Evolutionary conservation across 495 filamentous ascomycete species (phyloP), one percentile per base, ranked within the genome.

Genomic region (Xylaria nigripes): DNA sequence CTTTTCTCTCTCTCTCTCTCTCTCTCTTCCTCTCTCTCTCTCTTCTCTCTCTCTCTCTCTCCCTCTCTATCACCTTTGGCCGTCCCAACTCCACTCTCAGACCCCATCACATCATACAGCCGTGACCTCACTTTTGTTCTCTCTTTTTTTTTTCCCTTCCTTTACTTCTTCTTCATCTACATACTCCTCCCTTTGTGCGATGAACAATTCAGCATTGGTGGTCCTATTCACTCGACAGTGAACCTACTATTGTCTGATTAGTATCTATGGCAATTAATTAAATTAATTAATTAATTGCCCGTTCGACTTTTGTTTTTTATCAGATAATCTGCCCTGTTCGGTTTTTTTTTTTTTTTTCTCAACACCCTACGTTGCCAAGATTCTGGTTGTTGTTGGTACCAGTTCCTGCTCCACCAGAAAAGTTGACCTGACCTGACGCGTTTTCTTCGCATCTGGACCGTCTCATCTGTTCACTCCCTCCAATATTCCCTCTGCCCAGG

Each of bases 351-450:
- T 38, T 48, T 38, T 38, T 48, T 1, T 32, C 22, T 48, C 22
- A 9, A 10, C 18, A 6, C 7, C 6, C 4, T n/a, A 36, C 32
- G 21, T 32, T 47, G 44, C 51, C 44, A 54, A 48, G 51, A 9
- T 48, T 30, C 44, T 42, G 44, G 47, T 59, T 54, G 51, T 51
- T 58, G 45, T 57, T 64, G 59, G 57, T 48, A 38, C 58, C 54
- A 50, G 57, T 38, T 18, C 36, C 50, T 43, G 54, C 54, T 59
- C 62, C 48, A 63, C 56, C 58, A 57, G 61, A 60, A 52, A 54
- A 54, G 49, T 57, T 54, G 59, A 55, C 34, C 25, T 41, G 60
- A 65, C 62, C 45, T 41, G 65, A 67, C 62, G 62, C 62, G 65
- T 67, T 67, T 67, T 65, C 62, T 54, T 55, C 46, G 53, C 53